phyloP scores from a whole-genome alignment of 805 yeast genomes.

The Nakazawaea holstii region DNA sequence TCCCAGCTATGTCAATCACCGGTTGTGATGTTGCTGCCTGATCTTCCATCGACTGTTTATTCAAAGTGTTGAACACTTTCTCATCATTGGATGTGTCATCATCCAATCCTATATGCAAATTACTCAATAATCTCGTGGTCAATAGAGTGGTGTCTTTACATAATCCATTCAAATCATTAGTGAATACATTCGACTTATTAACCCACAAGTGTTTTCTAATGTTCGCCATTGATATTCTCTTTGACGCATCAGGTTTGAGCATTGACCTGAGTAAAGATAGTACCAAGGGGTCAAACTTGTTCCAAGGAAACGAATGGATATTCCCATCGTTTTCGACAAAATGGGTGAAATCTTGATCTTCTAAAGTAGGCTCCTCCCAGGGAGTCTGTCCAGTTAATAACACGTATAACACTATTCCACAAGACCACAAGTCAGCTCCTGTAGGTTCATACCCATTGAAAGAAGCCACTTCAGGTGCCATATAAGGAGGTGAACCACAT shows the following conservation, averaged over 20 bases:
- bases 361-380: conserved; percentile 59
- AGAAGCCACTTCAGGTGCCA: conserved; percentile 66
- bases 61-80: conserved; percentile 15
- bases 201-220: conserved; percentile 55
- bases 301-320: conserved; percentile 48
- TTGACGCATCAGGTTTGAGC: conserved; percentile 41
- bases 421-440: conserved; percentile 61
- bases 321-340: conserved; percentile 42
- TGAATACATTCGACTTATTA: conserved; percentile 33
- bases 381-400: conserved; percentile 62
- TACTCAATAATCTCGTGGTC: conserved; percentile 45
- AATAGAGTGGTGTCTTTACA: conserved; percentile 49
- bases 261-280: conserved; percentile 48
- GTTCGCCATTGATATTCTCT: conserved; percentile 35
- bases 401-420: conserved; percentile 61
- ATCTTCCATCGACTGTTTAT: conserved; percentile 15
- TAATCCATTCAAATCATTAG: conserved; percentile 36
- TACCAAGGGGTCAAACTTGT: conserved; percentile 39
- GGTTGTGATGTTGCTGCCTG: conserved; percentile 42
- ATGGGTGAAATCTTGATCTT: conserved; percentile 41
- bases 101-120: conserved; percentile 46
- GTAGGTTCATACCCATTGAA: conserved; percentile 51
- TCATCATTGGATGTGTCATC: conserved; percentile 31
- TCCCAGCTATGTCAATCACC: conserved; percentile 31
- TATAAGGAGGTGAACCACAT: conserved; percentile 73